Base-by-base conservation (phyloP, 768 basidiomycete genomes). In the Boletus rex-veris region DNA sequence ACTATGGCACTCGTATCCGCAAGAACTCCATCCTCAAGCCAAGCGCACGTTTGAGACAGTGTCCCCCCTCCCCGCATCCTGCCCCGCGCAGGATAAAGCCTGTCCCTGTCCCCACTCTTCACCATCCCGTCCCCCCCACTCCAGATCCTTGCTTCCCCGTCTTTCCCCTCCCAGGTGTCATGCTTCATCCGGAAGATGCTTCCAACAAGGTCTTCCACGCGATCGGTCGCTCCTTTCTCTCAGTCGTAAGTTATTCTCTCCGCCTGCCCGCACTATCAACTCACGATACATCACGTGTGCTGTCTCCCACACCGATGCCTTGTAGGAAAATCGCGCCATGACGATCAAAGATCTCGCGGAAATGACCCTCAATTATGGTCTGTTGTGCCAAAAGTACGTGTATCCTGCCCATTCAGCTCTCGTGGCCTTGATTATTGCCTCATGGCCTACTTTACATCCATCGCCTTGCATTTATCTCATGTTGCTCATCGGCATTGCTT, bases 321-420 rank as follows among this genome's bases (percentile, higher is more conserved):
- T 39, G 19, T 52, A 89, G 86, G 81, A 86, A 64, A 91, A 91
- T 70, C 82, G 86, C 45, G 88, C 88, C 44, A 87, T 90, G 84
- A 90, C 88, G 39, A 86, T 90, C 73, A 91, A 90, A 69, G 88
- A 91, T 73, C 81, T 91, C 50, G 84, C 89, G 31, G 86, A 90
- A 61, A 80, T 84, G 73, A 78, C 82, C 36, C 76, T 83, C 58
- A 74, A 73, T 57, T 80, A 76, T 62, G 88, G 88, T 47, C 75
- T 90, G 18, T 74, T 80, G 53, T 88, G 87, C 69, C 86, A 88
- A 74, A 90, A 87, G 88, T 91, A 59, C 58, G 80, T 78, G 55
- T 50, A 47, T 46, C 57, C 37, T 50, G 52, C 52, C 28, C 40
- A 26, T 53, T 38, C 50, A 35, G 57, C 58, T 52, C 57, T 46